Evolutionary conservation across 495 filamentous ascomycete genomes (phyloP).

Genomic region (Penicillium atrosanguineum): DNA sequence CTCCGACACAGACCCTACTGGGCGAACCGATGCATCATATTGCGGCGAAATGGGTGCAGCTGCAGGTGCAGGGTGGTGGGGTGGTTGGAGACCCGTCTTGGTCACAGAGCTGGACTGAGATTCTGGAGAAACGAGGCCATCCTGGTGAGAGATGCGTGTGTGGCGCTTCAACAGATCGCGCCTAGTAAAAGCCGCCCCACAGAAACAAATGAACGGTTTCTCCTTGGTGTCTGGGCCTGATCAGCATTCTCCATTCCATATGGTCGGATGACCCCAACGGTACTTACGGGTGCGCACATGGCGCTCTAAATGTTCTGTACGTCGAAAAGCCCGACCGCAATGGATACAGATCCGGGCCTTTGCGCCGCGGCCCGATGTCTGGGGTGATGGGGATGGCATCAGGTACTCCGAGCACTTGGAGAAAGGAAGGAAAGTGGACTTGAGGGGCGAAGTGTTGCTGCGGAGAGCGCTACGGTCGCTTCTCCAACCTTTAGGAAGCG

Average conservation of each 20-base stretch:
- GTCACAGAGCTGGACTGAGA: conserved; percentile 24
- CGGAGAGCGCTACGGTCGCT: conserved; percentile 1
- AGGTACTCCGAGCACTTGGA: conserved; percentile 30
- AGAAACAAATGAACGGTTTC: conserved; percentile 54
- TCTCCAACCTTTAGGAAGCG: conserved; percentile 12
- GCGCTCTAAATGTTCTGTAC: conserved; percentile 52
- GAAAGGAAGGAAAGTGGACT: conserved; percentile 19
- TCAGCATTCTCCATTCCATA: conserved; percentile 13
- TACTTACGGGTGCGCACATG: conserved; percentile 53
- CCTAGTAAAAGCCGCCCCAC: conserved; percentile 52
- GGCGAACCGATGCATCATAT: conserved; percentile 25
- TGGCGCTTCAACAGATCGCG: conserved; percentile 54
- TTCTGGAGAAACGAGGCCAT: conserved; percentile 31
- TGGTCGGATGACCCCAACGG: conserved; percentile 24
- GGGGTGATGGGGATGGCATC: conserved; percentile 37
- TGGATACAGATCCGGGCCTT: conserved; percentile 40
- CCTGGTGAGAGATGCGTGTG: conserved; percentile 43
- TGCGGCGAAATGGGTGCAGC: conserved; percentile 18
- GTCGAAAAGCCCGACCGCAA: conserved; percentile 41
- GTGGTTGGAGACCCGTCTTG: conserved; percentile 16
- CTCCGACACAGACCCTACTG: conserved; percentile 24
- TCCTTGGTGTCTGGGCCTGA: conserved; percentile 48
- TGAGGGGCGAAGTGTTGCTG: conserved; percentile 1
- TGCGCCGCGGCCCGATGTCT: conserved; percentile 27
- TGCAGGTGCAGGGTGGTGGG: conserved; percentile 16